Evolutionary conservation across 805 yeast species (phyloP).

Genomic region (Kluyveromyces siamensis): DNA sequence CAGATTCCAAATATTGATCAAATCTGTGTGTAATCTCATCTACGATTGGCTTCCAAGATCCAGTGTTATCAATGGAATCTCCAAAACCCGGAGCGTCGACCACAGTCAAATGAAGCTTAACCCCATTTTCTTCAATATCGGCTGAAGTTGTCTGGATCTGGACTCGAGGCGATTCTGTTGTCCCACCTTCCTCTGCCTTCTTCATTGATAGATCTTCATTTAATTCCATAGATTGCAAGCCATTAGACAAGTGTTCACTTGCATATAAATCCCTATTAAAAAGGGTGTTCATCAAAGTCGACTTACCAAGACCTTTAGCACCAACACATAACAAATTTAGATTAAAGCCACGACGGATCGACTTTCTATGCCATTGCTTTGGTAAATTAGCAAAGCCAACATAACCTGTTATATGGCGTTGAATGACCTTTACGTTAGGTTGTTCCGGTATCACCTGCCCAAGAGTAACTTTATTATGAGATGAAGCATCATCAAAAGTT

Average conservation of each 20-base stretch:
- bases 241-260: constrained; percentile 8
- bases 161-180: constrained; percentile 30
- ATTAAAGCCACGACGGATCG: constrained; percentile 80
- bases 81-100: constrained; percentile 94
- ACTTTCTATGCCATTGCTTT: constrained; percentile 96
- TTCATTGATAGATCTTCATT: neutral
- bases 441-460: constrained; percentile 28
- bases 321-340: constrained; percentile 87
- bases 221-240: constrained; percentile 1
- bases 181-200: constrained; percentile 6
- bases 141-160: constrained; percentile 52
- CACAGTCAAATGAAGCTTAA: constrained; percentile 72
- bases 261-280: constrained; percentile 58
- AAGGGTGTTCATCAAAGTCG: constrained; percentile 84
- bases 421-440: constrained; percentile 49
- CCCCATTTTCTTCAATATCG: constrained; percentile 89
- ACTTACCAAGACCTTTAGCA: constrained; percentile 86
- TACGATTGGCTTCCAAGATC: constrained; percentile 83
- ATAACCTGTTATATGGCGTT: constrained; percentile 79
- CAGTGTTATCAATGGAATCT: constrained; percentile 70
- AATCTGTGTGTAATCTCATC: constrained; percentile 82
- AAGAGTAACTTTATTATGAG: neutral
- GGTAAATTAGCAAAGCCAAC: constrained; percentile 98
- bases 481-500: neutral
- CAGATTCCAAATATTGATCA: constrained; percentile 82